These are phyloP conservation scores for Xanthoparmelia taractica DNA, from an alignment of 495 filamentous ascomycete species.

Conservation along the genomic window DNA sequence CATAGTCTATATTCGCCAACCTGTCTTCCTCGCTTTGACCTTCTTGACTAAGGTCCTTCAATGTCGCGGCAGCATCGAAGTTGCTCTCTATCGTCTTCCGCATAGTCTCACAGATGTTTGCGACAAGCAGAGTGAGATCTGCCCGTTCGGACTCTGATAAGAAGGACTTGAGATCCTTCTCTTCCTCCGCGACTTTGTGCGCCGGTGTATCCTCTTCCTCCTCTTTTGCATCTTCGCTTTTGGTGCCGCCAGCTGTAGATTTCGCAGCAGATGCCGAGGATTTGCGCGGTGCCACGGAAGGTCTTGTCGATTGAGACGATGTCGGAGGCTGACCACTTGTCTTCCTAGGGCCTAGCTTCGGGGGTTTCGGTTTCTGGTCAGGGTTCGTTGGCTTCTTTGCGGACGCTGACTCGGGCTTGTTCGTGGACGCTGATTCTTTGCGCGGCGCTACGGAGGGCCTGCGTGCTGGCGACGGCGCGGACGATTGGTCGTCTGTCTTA, in stretches of 20 bases:
- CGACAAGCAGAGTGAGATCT: slow-evolving; percentile 43
- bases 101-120: slow-evolving; percentile 39
- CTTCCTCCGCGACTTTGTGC: slow-evolving; percentile 34
- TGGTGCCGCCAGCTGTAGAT: not conserved
- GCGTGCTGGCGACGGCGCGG: not conserved
- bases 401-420: not conserved
- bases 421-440: not conserved
- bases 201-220: slow-evolving; percentile 4
- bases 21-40: slow-evolving; percentile 24
- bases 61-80: slow-evolving; percentile 31
- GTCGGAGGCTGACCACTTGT: not conserved
- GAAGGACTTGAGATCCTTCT: slow-evolving; percentile 39
- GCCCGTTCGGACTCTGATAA: slow-evolving; percentile 43
- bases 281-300: not conserved
- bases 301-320: not conserved
- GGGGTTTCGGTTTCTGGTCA: slow-evolving; percentile 1
- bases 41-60: slow-evolving; percentile 1
- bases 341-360: slow-evolving; percentile 2
- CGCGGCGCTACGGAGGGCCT: slow-evolving; percentile 3
- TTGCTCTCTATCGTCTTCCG: slow-evolving; percentile 36
- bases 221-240: not conserved
- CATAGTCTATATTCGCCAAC: slow-evolving; percentile 22
- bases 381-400: not conserved
- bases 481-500: not conserved
- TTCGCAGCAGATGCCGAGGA: not conserved